Percentiles rank a stretch among this genome's conserved stretches.
These are phyloP conservation scores for Pythium pyrilobum DNA, from an alignment of 352 stramenopile genomes.

Conservation along the genomic window DNA sequence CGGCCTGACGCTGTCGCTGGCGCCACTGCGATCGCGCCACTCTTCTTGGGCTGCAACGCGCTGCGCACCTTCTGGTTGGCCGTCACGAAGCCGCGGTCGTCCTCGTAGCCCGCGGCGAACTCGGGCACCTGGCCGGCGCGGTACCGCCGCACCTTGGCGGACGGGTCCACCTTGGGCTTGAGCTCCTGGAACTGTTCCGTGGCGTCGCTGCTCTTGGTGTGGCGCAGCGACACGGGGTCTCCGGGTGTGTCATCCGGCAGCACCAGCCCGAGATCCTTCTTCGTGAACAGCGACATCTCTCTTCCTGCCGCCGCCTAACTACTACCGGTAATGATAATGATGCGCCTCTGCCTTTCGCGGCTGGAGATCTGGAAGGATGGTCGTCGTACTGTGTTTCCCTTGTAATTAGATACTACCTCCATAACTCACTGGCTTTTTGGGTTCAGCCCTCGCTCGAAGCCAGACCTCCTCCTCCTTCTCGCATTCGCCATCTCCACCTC, in stretches of 20 bases:
- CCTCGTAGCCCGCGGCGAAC: constrained; percentile 69
- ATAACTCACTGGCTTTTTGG: too few relatives aligned
- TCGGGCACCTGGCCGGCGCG: constrained; percentile 75
- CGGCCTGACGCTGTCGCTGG: neutral
- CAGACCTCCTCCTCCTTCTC: neutral
- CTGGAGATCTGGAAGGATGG: neutral
- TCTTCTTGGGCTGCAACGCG: constrained; percentile 16
- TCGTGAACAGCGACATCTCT: constrained; percentile 80
- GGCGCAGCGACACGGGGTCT: constrained; percentile 71
- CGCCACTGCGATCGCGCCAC: neutral
- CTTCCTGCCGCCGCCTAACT: neutral
- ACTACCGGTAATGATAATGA: neutral
- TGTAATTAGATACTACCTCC: constrained; percentile 6
- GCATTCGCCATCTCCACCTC: too few relatives aligned
- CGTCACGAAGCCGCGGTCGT: constrained; percentile 75
- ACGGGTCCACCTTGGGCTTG: constrained; percentile 77
- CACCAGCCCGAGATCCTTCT: constrained; percentile 80
- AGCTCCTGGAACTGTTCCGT: constrained; percentile 66
- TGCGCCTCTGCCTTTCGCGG: too few relatives aligned
- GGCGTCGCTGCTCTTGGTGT: constrained; percentile 67
- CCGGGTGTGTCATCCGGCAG: constrained; percentile 77
- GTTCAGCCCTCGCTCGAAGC: neutral
- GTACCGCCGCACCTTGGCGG: constrained; percentile 79
- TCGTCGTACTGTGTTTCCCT: neutral
- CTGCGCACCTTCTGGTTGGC: constrained; percentile 55